Base-by-base conservation (phyloP, 257 asterid genomes). In the Capsicum baccatum region DNA sequence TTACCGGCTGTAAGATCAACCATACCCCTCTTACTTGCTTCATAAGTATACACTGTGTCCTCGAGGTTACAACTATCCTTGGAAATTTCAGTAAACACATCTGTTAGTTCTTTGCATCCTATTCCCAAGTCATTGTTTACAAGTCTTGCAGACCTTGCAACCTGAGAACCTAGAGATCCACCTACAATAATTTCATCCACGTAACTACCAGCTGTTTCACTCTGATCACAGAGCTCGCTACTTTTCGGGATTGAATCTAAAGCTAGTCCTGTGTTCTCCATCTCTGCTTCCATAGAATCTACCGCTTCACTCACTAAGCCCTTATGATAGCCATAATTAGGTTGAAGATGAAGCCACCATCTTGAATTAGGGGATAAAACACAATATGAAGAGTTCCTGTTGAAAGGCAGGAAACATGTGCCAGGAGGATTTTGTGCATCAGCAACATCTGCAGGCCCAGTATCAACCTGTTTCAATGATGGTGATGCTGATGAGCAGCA, bases 291-390 rank as follows among this genome's bases (percentile, higher is more conserved):
- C 11, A 81, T 17, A 54, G 85, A 73, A 85, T 50, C 84, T 42
- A 86, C 58, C 35, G 87, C 89, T 74, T 90, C 89, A 37, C 87
- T 89, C 47, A 71, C 80, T 64, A 89, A 79, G 70, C 87, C 88
- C 66, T 89, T 89, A 74, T 85, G 91, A 78, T 83, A 87, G 79
- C 88, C 88, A 62, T 90, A 89, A 83, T 85, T 87, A 4, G 95
- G 95, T 62, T 86, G 93, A 76, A 47, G 82, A 81, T 94, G 96
- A 80, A 96, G 89, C 99, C 98, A 93, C 98, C 98, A 94, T 86
- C 89, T 94, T 59, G 97, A 85, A 82, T 81, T 89, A 16, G 97
- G 99, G 55, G 96, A 91, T 71, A 91, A 80, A 83, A 87, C 92
- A 12, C 91, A 90, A 88, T 73, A 85, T 0, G 97, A 86, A 82